Conservation (phyloP, 2,329 filamentous ascomycete species). For the Calonectria honghensis region DNA sequence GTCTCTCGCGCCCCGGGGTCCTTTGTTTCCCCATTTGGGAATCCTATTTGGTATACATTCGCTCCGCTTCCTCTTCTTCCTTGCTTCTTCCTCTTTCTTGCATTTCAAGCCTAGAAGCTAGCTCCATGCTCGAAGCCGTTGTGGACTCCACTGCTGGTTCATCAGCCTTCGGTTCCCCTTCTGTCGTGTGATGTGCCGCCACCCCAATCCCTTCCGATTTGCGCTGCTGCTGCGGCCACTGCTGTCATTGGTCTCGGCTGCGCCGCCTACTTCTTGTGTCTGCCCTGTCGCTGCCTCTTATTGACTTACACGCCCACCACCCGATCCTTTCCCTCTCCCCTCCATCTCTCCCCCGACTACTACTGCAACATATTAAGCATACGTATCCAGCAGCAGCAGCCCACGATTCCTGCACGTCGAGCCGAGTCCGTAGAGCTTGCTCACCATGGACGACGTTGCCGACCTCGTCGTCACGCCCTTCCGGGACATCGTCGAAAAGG, state of each 20-base stretch:
- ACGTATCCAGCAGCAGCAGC: slow-evolving; percentile 14
- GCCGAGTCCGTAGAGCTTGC: slow-evolving; percentile 26
- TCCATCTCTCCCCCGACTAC: slow-evolving; percentile 28
- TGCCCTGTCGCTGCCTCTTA: slow-evolving; percentile 46
- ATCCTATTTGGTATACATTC: slow-evolving; percentile 22
- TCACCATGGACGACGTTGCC: slow-evolving; percentile 63
- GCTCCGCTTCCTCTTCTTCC: slow-evolving; percentile 35
- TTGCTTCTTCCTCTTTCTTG: slow-evolving; percentile 34
- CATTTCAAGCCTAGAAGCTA: slow-evolving; percentile 24
- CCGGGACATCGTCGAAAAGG: slow-evolving; percentile 72
- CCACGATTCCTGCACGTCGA: slow-evolving; percentile 12
- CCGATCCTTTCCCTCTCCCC: slow-evolving; percentile 29
- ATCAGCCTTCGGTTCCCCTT: slow-evolving; percentile 35
- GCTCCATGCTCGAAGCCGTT: slow-evolving; percentile 27
- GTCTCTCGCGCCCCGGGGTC: not conserved
- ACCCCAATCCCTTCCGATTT: slow-evolving; percentile 19
- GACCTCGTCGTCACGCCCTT: slow-evolving; percentile 71
- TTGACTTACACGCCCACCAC: slow-evolving; percentile 54
- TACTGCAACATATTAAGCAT: slow-evolving; percentile 9
- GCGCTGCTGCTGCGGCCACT: slow-evolving; percentile 17
- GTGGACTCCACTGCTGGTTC: slow-evolving; percentile 36
- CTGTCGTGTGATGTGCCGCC: slow-evolving; percentile 40
- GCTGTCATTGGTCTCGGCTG: slow-evolving; percentile 38
- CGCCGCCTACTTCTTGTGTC: slow-evolving; percentile 33
- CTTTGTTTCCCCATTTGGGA: slow-evolving; percentile 16